Base-by-base conservation (phyloP, 768 basidiomycete species). In the Leccinum aurantiacum region DNA sequence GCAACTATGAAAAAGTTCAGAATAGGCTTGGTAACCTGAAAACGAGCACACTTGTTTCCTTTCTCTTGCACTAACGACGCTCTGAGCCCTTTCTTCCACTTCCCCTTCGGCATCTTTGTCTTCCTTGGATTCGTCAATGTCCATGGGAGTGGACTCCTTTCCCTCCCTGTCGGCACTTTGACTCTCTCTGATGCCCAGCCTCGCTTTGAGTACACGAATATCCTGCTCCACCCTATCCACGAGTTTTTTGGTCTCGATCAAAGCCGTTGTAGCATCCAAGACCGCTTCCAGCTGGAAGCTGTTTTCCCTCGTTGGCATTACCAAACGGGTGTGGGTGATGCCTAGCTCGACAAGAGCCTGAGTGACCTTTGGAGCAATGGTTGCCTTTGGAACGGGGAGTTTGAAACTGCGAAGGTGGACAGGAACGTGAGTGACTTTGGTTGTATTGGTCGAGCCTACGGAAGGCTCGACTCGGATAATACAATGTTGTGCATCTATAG, bases 291-390 rank as follows among this genome's bases (percentile, higher is more conserved):
- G 78, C 65, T 83, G 84, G 55, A 82, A 79, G 56, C 88, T 80
- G 63, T 94, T 97, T 25, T 87, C 86, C 41, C 86, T 82, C 3
- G 97, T 98, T 17, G 97, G 97, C 94, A 98, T 98, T 61, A 96
- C 91, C 53, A 99, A 82, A 11, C 90, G 85, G 15, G 82, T 82
- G 57, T 86, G 79, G 15, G 82, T 81, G 11, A 97, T 77, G 14
- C 89, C 88, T 11, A 95, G 80, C 74, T 98, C 95, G 7, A 80
- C 71, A 15, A 98, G 81, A 14, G 88, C 82, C 60, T 89, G 86
- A 9, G 86, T 80, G 65, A 98, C 84, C 69, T 94, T 93, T 15
- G 86, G 85, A 3, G 86, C 83, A 24, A 88, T 79, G 41, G 86
- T 81, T 4, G 87, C 78, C 71, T 94, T 96, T 15, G 93, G 91